These are phyloP conservation scores for Boletales sp. DNA, from an alignment of 768 basidiomycete species.

Conservation along the genomic window DNA sequence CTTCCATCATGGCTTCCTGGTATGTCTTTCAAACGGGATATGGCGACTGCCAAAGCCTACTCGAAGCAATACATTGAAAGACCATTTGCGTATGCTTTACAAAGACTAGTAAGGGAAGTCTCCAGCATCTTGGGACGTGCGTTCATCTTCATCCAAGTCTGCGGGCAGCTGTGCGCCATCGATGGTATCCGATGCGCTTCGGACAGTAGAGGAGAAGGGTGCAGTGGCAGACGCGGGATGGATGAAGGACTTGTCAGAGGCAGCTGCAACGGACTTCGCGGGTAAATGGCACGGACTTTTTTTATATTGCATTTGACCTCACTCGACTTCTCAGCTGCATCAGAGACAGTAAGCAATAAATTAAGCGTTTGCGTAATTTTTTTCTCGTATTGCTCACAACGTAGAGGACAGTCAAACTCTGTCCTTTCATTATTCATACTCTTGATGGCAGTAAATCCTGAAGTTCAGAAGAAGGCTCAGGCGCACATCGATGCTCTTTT, in stretches of 20 bases:
- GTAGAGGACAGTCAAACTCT: constrained; percentile 18
- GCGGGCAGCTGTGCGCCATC: constrained; percentile 7
- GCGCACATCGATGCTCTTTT: constrained; percentile 20
- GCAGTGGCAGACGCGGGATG: not conserved
- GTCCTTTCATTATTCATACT: constrained; percentile 19
- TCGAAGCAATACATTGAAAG: constrained; percentile 15
- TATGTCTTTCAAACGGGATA: constrained; percentile 22
- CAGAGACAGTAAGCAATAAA: constrained; percentile 16
- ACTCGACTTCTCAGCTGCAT: constrained; percentile 8
- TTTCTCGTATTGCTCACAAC: not conserved
- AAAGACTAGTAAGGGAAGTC: constrained; percentile 12
- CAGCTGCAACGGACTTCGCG: constrained; percentile 21
- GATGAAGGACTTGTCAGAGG: constrained; percentile 16
- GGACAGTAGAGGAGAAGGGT: constrained; percentile 5
- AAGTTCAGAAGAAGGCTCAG: constrained; percentile 18
- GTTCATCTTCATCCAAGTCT: constrained; percentile 7
- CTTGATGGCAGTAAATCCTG: constrained; percentile 15
- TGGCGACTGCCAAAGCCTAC: constrained; percentile 10
- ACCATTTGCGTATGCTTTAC: constrained; percentile 15
- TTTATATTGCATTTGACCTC: not conserved
- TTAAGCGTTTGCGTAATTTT: not conserved
- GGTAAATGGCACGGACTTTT: not conserved
- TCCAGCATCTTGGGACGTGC: not conserved
- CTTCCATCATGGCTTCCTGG: constrained; percentile 23
- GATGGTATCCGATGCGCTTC: constrained; percentile 21